A percentile compares a stretch with the other conserved stretches of the same genome.
Evolutionary conservation across 2,329 filamentous ascomycete genomes (phyloP).

Genomic region (Periglandula ipomoeae): DNA sequence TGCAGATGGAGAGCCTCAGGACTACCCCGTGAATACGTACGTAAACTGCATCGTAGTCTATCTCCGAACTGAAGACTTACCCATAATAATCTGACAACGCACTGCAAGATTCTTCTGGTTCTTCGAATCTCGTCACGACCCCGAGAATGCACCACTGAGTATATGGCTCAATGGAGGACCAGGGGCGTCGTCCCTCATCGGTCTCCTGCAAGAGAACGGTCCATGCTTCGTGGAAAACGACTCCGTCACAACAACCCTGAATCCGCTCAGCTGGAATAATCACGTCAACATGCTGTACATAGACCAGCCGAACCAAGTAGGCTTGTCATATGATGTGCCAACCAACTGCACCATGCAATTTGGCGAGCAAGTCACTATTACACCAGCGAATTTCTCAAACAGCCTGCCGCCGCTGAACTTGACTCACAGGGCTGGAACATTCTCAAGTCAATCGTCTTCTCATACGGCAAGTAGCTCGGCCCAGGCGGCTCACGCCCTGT

Average conservation of each 20-base stretch:
- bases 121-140: conserved; percentile 34
- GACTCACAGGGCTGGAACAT: conserved; percentile 26
- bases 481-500: conserved; percentile 46
- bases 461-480: conserved; percentile 39
- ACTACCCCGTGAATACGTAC: conserved; percentile 39
- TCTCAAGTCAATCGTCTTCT: conserved; percentile 20
- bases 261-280: conserved; percentile 56
- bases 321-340: conserved; percentile 55
- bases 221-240: conserved; percentile 39
- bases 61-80: too few species aligned
- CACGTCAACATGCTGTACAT: conserved; percentile 45
- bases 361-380: conserved; percentile 40
- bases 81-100: too few species aligned
- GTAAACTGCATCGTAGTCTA: too few species aligned
- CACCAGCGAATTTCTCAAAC: conserved; percentile 26
- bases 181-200: conserved; percentile 51
- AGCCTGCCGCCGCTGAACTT: conserved; percentile 25
- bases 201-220: conserved; percentile 54
- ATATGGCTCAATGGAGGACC: conserved; percentile 62
- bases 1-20: conserved; percentile 32
- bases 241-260: conserved; percentile 41
- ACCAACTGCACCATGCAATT: conserved; percentile 51
- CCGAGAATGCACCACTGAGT: conserved; percentile 26
- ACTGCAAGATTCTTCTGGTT: conserved; percentile 41
- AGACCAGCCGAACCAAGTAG: conserved; percentile 56